Evolutionary conservation across 2,329 filamentous ascomycete species (phyloP), one percentile per base, ranked within the genome.

Genomic region (Apiospora marii): DNA sequence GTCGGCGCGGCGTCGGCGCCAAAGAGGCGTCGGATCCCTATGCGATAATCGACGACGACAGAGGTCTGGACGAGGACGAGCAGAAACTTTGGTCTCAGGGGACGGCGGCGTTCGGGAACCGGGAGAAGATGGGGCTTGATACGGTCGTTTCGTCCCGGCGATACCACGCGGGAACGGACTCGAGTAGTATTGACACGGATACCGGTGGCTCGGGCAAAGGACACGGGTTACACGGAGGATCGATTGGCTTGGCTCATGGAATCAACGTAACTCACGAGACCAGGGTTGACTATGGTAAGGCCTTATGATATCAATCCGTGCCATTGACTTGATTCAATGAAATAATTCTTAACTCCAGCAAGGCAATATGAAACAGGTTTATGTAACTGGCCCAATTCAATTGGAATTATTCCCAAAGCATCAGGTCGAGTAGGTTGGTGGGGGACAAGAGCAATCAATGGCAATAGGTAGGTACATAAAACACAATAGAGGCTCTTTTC

Each of bases 1-100:
- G 69, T 30, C 71, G 74, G n/a, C 73, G 75, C 30, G 72, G 67
- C 22, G 69, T 71, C 10, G 72, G 68, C 24, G 68, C 67, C 1
- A 49, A 72, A 16, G 70, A 71, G n/a, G 5, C 49, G n/a, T 4
- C 49, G n/a, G 49, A 51, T 14, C 49, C 24, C 10, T 51, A 51
- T 5, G 24, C n/a, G 8, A 27, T 2, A 8, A 24, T 27, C 8
- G 49, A 51, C 10, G 75, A 75, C 37, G 73, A 73, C 67, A 49
- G 73, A 53, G 51, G 51, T 22, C 43, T 67, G 14, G 75, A 75
- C 64, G 49, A 51, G 49, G 67, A 74, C 6, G 19, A 72, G 5
- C 67, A 44, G n/a, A 24, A 51, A 12, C n/a, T 51, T 7, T 51
- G 49, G 69, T 19, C 51, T 27, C 7, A 70, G 73, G 13, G 19